Evolutionary conservation across 2,329 filamentous ascomycete species (phyloP), one percentile per base, ranked within the genome.

Genomic region (Dothideomycetes sp.): DNA sequence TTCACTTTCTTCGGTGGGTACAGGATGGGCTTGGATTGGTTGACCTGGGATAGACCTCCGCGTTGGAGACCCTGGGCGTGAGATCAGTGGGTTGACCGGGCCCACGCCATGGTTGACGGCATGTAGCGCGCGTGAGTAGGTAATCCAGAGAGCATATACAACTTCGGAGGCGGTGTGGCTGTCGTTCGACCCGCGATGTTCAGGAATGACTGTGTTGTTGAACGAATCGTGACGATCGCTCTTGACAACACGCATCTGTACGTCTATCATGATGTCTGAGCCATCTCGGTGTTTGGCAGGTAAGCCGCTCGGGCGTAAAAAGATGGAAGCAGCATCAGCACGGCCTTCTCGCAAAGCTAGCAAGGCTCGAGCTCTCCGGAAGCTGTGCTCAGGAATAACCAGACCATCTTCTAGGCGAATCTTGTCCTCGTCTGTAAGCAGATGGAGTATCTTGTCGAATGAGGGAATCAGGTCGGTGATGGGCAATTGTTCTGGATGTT

Each of bases 141-240:
- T 96, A 49, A 98, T 82, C 91, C 91, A 98, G 19, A 98, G 65
- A 9, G 91, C 91, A 64, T 88, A 96, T 0, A 96, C 87, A 46
- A 94, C 74, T 57, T 95, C 87, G 12, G 79, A 75, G 7, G 66
- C 54, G 19, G 38, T 27, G 4, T 24, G 22, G 14, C 73, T 72
- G 35, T 73, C 72, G 38, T 67, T 73, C 22, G 7, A 7, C 7
- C 7, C 22, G 30, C 65, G 62, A 56, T 86, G 79, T 38, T 75
- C 68, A n/a, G 81, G 73, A 2, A 78, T 74, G 47, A 80, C 68
- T 41, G 80, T 73, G 38, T 74, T 70, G 44, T 76, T 67, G 39
- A 70, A 70, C 3, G 69, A 62, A 41, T 67, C 69, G 15, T 77
- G 75, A 49, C 79, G 81, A 51, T 89, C 87, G 57, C 84, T 94